Percentiles rank a stretch among this genome's conserved stretches.
Conservation (phyloP, 768 basidiomycete genomes). For the Phlebiopsis flavidoalba region DNA sequence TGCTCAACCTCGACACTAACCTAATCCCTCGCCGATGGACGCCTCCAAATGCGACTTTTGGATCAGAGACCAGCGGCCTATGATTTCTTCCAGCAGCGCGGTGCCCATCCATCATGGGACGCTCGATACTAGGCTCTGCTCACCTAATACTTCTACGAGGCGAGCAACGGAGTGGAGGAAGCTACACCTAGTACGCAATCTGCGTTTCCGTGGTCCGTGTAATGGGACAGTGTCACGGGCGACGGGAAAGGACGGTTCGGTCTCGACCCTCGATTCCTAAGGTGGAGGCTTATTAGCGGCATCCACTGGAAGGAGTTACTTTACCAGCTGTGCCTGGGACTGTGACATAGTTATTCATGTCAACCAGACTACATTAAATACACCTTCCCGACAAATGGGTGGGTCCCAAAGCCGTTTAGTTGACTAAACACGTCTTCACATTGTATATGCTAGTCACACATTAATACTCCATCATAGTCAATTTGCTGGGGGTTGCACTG, state of each 20-base stretch:
- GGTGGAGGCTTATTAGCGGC: constrained; percentile 36
- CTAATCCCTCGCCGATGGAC: constrained; percentile 58
- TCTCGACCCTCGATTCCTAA: constrained; percentile 84
- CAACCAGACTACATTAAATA: constrained; percentile 89
- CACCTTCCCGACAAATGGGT: constrained; percentile 83
- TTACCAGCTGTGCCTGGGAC: not conserved
- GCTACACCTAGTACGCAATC: constrained; percentile 57
- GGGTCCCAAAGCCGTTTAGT: constrained; percentile 15
- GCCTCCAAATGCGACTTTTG: constrained; percentile 55
- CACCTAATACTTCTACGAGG: constrained; percentile 85
- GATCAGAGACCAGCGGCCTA: constrained; percentile 30
- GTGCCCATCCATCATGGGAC: constrained; percentile 78
- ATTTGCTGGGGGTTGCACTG: constrained; percentile 87
- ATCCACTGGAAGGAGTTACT: not conserved
- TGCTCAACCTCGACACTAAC: constrained; percentile 62
- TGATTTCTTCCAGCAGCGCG: constrained; percentile 14
- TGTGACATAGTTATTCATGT: too few species aligned
- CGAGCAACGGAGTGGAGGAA: constrained; percentile 83
- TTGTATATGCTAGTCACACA: constrained; percentile 45
- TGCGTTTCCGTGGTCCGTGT: constrained; percentile 84
- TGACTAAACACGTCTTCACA: not conserved
- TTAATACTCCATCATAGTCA: constrained; percentile 79
- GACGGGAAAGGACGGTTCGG: constrained; percentile 76
- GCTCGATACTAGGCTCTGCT: constrained; percentile 71
- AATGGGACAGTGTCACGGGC: constrained; percentile 70